phyloP scores from a whole-genome alignment of 148 eudicot species.

The Amaranthus cruentus region DNA sequence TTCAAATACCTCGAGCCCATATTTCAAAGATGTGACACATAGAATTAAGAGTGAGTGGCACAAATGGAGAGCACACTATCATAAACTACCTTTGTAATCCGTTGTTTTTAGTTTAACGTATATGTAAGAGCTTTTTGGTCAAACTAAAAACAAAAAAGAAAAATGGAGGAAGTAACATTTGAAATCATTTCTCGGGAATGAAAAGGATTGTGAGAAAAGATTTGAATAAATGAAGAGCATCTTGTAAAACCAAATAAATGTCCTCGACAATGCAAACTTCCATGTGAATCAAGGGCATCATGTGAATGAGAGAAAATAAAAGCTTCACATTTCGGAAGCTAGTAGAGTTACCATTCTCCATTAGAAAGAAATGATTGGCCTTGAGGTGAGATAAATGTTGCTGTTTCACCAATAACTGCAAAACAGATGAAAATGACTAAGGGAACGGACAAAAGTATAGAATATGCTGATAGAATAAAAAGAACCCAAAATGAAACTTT shows the following conservation, averaged over 20 bases:
- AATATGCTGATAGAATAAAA: conserved; percentile 1
- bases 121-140: no score
- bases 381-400: conserved; percentile 59
- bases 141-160: no score
- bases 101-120: no score
- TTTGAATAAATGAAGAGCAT: conserved; percentile 4
- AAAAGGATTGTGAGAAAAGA: not conserved
- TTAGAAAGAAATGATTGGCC: conserved; percentile 63
- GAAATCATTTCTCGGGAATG: not conserved
- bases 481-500: not conserved
- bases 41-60: no score
- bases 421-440: conserved; percentile 3
- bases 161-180: no score
- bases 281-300: not conserved
- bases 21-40: no score
- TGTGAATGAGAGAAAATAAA: not conserved
- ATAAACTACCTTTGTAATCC: no score
- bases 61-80: no score
- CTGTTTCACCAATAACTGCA: conserved; percentile 92
- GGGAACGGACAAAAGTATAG: not conserved
- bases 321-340: not conserved
- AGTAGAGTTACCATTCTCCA: conserved; percentile 77
- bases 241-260: not conserved
- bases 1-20: no score
- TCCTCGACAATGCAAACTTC: not conserved